These are phyloP conservation scores for Craspedostauros australis DNA, from an alignment of 108 stramenopile species.

Conservation along the genomic window DNA sequence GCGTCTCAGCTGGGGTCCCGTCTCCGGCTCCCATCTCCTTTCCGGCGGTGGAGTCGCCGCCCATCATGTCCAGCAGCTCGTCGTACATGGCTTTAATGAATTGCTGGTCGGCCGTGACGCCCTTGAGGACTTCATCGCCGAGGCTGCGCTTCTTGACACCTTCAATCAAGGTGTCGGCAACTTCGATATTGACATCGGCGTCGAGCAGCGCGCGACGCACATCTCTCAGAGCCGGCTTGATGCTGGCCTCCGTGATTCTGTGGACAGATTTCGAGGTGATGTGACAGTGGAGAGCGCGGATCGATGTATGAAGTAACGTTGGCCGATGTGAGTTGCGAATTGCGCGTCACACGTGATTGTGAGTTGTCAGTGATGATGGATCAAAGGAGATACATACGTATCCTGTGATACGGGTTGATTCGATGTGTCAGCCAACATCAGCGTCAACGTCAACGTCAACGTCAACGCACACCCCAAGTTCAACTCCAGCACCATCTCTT, in stretches of 20 bases:
- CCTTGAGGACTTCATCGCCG: slow-evolving; percentile 74
- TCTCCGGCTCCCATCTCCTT: slow-evolving; percentile 2
- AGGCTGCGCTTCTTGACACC: slow-evolving; percentile 82
- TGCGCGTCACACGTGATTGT: neutral
- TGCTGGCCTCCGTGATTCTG: slow-evolving; percentile 75
- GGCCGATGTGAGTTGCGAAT: neutral
- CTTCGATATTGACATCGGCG: slow-evolving; percentile 86
- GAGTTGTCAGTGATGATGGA: neutral
- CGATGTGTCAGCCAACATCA: neutral
- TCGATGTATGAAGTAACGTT: neutral
- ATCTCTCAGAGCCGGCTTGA: slow-evolving; percentile 71
- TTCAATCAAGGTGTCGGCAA: slow-evolving; percentile 85
- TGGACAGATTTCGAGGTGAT: neutral
- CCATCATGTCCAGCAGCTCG: slow-evolving; percentile 91
- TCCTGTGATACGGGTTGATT: neutral
- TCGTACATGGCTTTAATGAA: slow-evolving; percentile 96
- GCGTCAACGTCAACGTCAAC: too few relatives aligned
- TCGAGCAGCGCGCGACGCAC: slow-evolving; percentile 85
- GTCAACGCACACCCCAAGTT: too few relatives aligned
- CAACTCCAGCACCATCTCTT: too few relatives aligned
- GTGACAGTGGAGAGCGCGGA: neutral
- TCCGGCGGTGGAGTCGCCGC: slow-evolving; percentile 45
- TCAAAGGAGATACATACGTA: neutral
- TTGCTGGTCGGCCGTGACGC: slow-evolving; percentile 89
- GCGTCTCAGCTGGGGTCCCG: slow-evolving; percentile 49